Evolutionary conservation across 2,329 filamentous ascomycete genomes (phyloP).

Genomic region (Seiridium unicorne): DNA sequence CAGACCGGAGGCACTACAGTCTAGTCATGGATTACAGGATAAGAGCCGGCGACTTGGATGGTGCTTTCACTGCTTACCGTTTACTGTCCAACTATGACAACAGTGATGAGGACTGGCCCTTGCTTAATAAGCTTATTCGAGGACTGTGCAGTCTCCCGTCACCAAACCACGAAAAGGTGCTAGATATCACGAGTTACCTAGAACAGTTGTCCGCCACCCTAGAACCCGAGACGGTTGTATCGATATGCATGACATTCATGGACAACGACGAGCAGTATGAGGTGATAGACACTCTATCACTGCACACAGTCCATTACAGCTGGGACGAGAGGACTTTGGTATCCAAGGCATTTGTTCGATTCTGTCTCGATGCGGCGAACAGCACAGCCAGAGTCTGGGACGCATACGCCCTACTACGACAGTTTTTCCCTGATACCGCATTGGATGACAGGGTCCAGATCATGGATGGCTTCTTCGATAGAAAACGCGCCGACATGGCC

Average conservation of each 20-base stretch:
- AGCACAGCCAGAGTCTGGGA: constrained; percentile 65
- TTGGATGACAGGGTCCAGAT: constrained; percentile 64
- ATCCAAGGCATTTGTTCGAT: constrained; percentile 63
- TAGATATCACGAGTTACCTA: constrained; percentile 70
- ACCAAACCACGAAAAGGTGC: constrained; percentile 68
- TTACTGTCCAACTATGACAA: constrained; percentile 56
- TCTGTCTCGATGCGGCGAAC: constrained; percentile 62
- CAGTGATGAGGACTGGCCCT: constrained; percentile 57
- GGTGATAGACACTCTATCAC: constrained; percentile 77
- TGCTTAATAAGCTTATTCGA: constrained; percentile 71
- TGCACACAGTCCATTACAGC: constrained; percentile 70
- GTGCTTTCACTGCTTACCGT: constrained; percentile 65
- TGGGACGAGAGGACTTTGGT: constrained; percentile 67
- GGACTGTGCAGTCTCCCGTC: constrained; percentile 61
- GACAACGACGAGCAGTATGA: constrained; percentile 75
- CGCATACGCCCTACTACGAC: constrained; percentile 63
- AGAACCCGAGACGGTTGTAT: constrained; percentile 71
- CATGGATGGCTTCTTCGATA: constrained; percentile 80
- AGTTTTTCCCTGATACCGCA: constrained; percentile 66
- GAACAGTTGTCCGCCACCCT: constrained; percentile 69
- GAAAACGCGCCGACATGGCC: constrained; percentile 79
- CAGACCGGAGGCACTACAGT: constrained; percentile 69
- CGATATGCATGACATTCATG: constrained; percentile 72
- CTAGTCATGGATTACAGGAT: constrained; percentile 76
- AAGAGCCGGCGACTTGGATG: constrained; percentile 69